A percentile compares a stretch with the other conserved stretches of the same genome.
phyloP scores from a whole-genome alignment of 108 stramenopile genomes.

The Fistulifera pelliculosa region DNA sequence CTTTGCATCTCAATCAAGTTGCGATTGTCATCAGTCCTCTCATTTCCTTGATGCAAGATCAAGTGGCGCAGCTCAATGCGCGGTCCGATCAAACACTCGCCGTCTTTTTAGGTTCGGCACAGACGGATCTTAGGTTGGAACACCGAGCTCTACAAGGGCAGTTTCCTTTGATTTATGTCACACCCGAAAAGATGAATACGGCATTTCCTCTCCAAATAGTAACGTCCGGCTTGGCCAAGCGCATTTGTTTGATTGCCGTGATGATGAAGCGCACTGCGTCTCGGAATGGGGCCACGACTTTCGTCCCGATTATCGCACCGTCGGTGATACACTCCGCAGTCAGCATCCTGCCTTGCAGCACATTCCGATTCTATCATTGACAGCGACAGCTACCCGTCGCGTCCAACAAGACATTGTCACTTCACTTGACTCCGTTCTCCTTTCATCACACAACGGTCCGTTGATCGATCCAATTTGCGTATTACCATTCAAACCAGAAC shows the following conservation, averaged over 20 bases:
- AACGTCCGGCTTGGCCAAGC: constrained; percentile 3
- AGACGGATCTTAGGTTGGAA: constrained; percentile 44
- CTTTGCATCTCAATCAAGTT: constrained; percentile 43
- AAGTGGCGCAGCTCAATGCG: constrained; percentile 66
- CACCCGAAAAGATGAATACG: constrained; percentile 77
- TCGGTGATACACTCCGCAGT: constrained; percentile 44
- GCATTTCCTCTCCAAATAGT: neutral
- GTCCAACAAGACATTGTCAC: constrained; percentile 65
- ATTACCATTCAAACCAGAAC: constrained; percentile 58
- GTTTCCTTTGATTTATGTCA: constrained; percentile 77
- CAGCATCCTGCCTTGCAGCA: constrained; percentile 6
- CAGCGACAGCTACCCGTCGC: constrained; percentile 88
- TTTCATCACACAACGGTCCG: constrained; percentile 45
- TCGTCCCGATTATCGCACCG: constrained; percentile 67
- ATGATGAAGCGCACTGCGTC: constrained; percentile 95
- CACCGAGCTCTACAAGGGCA: constrained; percentile 42
- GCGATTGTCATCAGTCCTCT: constrained; percentile 61
- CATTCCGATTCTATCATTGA: constrained; percentile 82
- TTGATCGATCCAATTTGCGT: constrained; percentile 88
- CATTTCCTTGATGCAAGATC: constrained; percentile 92
- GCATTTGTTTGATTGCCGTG: constrained; percentile 62
- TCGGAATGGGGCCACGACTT: constrained; percentile 95
- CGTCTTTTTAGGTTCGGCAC: constrained; percentile 57
- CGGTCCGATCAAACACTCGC: constrained; percentile 23
- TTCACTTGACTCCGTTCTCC: constrained; percentile 49